Base-by-base conservation (phyloP, 2,329 filamentous ascomycete genomes). In the Fusarium paranaense region DNA sequence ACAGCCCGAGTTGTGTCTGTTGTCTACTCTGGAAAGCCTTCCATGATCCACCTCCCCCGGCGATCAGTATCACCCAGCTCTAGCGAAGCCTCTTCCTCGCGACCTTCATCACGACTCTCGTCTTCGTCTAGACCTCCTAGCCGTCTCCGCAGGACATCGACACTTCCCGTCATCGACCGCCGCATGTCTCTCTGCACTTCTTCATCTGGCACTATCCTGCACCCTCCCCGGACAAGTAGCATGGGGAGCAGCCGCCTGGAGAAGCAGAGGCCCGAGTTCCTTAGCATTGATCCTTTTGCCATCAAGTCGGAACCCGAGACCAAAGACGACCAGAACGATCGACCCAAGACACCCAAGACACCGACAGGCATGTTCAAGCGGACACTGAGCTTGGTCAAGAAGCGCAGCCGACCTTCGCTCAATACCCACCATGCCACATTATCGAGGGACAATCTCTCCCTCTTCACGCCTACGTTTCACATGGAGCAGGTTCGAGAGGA, bases 1-100 rank as follows among this genome's bases (percentile, higher is more conserved):
- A 91, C 87, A 6, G 90, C 90, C 9, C 85, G 88, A 62, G 84
- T 87, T 2, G 88, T 92, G 14, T 90, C 89, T 1, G 89, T 92
- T 42, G 83, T 90, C 65, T 90, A 87, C 69, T 84, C 87, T 4
- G 90, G 89, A 67, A 91, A 90, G 82, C 90, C 90, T 6, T 88
- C 85, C 54, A 85, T 92, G 14, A 84, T 90, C 67, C 83, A 90
- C 72, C 82, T 91, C 18, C 81, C 83, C 35, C 82, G 84, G 62
- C 81, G 86, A 69, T 86, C 87, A n/a, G 74, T 81, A 10, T 85
- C 87, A 6, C 83, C 85, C 11, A 83, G 80, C 69, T 84, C 83
- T 11, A 77, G 80, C 62, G 79, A 76, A 42, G 62, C 73, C 33
- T 76, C 74, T 74, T 81, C 76, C 71, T 73, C 71, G 20, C 66